These are phyloP conservation scores for Zygotorulaspora sp. DNA, from an alignment of 805 yeast genomes.

Conservation along the genomic window DNA sequence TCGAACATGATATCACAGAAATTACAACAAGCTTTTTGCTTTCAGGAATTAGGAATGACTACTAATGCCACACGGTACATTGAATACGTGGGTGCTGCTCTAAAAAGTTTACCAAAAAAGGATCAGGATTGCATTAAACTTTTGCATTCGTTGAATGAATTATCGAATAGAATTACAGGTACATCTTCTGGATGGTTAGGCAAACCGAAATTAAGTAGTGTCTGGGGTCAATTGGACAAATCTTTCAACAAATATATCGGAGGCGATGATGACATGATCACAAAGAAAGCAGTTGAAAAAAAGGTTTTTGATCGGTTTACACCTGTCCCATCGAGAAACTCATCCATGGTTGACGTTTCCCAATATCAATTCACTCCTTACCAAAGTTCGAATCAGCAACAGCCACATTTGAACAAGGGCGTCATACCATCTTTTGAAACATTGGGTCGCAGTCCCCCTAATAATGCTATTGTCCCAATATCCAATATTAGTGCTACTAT, in stretches of 20 bases:
- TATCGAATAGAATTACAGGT: conserved; percentile 47
- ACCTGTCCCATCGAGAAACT: conserved; percentile 60
- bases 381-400: conserved; percentile 8
- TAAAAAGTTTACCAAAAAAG: conserved; percentile 40
- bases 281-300: conserved; percentile 36
- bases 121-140: conserved; percentile 35
- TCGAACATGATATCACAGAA: conserved; percentile 58
- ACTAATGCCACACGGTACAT: conserved; percentile 59
- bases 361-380: conserved; percentile 26
- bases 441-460: conserved; percentile 7
- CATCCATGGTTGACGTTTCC: conserved; percentile 39
- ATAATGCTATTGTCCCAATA: neutral
- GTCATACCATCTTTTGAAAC: neutral
- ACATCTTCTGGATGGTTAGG: conserved; percentile 71
- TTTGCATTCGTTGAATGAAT: conserved; percentile 34
- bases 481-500: neutral
- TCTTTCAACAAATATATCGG: conserved; percentile 74
- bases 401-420: conserved; percentile 9
- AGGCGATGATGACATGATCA: conserved; percentile 63
- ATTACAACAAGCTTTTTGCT: conserved; percentile 58
- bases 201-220: conserved; percentile 68
- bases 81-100: conserved; percentile 44
- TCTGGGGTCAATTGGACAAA: conserved; percentile 86
- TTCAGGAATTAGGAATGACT: conserved; percentile 63
- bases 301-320: conserved; percentile 70